A percentile compares a stretch with the other conserved stretches of the same genome.
Evolutionary conservation across 225 moss, liverwort and hornwort species (phyloP).

Genomic region (Pseudisothecium myosuroides): DNA sequence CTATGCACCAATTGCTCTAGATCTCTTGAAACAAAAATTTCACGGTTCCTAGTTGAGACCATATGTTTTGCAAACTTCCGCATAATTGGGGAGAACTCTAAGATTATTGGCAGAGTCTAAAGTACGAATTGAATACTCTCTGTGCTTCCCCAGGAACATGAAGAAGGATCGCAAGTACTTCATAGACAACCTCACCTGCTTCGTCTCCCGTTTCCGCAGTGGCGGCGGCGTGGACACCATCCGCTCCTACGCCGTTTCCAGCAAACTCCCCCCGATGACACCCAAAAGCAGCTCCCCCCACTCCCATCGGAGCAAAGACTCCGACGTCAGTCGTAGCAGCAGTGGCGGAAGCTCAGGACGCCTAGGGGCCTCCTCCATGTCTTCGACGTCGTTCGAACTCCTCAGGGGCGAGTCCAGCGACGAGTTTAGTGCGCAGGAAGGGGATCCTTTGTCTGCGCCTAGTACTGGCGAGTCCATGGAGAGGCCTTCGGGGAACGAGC

Average conservation of each 20-base stretch:
- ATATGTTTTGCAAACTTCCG: not conserved
- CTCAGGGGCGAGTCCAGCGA: conserved; percentile 29
- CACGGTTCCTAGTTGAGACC: not conserved
- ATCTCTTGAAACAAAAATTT: not conserved
- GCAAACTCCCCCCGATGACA: conserved; percentile 29
- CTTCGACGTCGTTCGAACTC: conserved; percentile 32
- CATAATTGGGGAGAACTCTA: not conserved
- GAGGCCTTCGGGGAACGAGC: not conserved
- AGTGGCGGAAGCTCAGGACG: not conserved
- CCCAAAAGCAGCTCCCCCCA: not conserved
- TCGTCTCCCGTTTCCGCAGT: conserved; percentile 24
- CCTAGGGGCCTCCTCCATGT: conserved; percentile 20
- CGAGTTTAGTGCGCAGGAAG: conserved; percentile 26
- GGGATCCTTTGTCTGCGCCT: conserved; percentile 19
- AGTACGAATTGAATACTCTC: not conserved
- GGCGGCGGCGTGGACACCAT: conserved; percentile 37
- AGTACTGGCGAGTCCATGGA: conserved; percentile 19
- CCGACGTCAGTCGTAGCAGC: not conserved
- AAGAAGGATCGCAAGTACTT: conserved; percentile 52
- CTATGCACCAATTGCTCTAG: not conserved
- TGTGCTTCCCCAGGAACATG: conserved; percentile 12
- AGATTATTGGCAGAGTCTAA: not conserved
- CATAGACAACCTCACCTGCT: conserved; percentile 34
- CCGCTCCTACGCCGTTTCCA: conserved; percentile 17
- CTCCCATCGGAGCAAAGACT: not conserved